Base-by-base conservation (phyloP, 495 filamentous ascomycete species). In the Amphirosellinia nigrospora region DNA sequence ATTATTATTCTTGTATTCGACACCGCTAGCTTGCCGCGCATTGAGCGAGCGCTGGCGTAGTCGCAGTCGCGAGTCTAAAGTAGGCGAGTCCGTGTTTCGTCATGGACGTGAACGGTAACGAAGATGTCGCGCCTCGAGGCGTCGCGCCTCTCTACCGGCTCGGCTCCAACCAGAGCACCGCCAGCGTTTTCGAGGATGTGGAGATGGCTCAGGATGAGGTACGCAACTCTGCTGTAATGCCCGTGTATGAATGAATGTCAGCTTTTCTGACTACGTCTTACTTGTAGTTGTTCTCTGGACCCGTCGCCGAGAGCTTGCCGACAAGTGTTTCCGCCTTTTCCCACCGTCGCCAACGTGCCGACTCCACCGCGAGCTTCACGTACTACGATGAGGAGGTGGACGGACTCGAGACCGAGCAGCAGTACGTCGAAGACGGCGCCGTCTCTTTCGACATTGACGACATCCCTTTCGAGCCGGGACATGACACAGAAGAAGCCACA, bases 131-230 rank as follows among this genome's bases (percentile, higher is more conserved):
- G 75, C 72, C 58, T 23, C 53, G 50, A n/a, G 68, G 72, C 78
- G 75, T 80, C 74, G 69, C 74, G 30, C 66, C 72, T 11, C 78
- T 85, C 41, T 87, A 85, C 70, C 86, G 91, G 32, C 86, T 92
- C 52, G 86, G 87, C 66, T 93, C 92, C 39, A 91, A 93, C 78
- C 84, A 90, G 77, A 97, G 94, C 86, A 92, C 86, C 78, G 83
- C 90, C 48, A 96, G 93, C 79, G 89, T 97, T 73, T 88, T 97
- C 46, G 93, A 92, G 41, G 94, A 98, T 78, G 95, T 99, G n/a
- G 96, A 97, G 78, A 99, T 99, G 96, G 96, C 96, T 32, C 93
- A 94, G 55, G 92, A 97, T 77, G 95, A 98, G 86, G 93, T 94
- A 72, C 59, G 84, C 69, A 65, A 41, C 60, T 46, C n/a, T 38